phyloP scores from a whole-genome alignment of 2,329 filamentous ascomycete species.

The Pleoardoris graminearum region DNA sequence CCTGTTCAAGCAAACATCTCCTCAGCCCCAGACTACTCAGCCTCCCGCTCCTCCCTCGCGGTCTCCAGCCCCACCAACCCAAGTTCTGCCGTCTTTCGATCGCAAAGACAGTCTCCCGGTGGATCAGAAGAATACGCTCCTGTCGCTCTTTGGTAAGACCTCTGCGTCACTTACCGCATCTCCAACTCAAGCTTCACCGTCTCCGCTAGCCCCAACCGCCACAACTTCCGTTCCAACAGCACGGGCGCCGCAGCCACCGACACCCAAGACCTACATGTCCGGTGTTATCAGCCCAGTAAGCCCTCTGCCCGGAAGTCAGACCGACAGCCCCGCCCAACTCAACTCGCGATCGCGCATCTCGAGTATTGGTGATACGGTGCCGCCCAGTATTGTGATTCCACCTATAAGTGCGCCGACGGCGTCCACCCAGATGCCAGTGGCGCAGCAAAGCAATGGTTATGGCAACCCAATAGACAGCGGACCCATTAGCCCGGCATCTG shows the following conservation, averaged over 20 bases:
- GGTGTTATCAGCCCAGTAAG: constrained; percentile 45
- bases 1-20: constrained; percentile 24
- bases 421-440: constrained; percentile 1
- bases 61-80: constrained; percentile 14
- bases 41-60: constrained; percentile 9
- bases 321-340: constrained; percentile 33
- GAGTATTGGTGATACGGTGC: constrained; percentile 35
- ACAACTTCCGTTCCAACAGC: constrained; percentile 23
- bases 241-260: constrained; percentile 30
- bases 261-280: constrained; percentile 37
- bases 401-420: constrained; percentile 14
- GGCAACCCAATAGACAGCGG: constrained; percentile 9
- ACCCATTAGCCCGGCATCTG: constrained; percentile 7
- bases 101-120: constrained; percentile 31
- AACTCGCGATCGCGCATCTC: constrained; percentile 39
- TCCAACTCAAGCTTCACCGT: constrained; percentile 15
- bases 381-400: constrained; percentile 25
- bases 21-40: constrained; percentile 14
- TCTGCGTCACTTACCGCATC: constrained; percentile 17
- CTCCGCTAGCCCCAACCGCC: constrained; percentile 16
- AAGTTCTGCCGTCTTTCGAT: constrained; percentile 22
- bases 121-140: constrained; percentile 41
- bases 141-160: constrained; percentile 43
- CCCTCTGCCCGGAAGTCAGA: constrained; percentile 35
- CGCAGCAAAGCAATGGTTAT: constrained; percentile 9